Evolutionary conservation across 768 basidiomycete genomes (phyloP).

Genomic region (Boletus barrowsii): DNA sequence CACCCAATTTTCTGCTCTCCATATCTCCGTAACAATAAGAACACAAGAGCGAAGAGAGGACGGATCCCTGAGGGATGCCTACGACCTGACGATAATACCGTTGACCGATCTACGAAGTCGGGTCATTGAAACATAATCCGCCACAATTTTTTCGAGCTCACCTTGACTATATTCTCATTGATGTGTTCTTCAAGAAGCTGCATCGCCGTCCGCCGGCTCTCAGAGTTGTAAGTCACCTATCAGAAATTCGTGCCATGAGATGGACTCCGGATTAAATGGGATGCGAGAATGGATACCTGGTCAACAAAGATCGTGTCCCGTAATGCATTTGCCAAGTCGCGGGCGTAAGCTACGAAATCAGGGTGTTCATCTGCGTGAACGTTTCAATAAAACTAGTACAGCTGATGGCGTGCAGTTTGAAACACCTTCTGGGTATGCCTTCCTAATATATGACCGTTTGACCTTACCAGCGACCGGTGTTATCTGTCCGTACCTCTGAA

Average conservation of each 20-base stretch:
- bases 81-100: constrained; percentile 83
- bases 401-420: background rate
- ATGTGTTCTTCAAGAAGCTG: constrained; percentile 86
- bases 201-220: constrained; percentile 57
- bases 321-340: constrained; percentile 59
- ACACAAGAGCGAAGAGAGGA: constrained; percentile 92
- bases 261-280: background rate
- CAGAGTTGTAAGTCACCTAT: constrained; percentile 53
- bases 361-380: constrained; percentile 61
- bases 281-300: constrained; percentile 45
- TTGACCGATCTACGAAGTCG: constrained; percentile 61
- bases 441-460: constrained; percentile 53
- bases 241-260: background rate
- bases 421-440: constrained; percentile 66
- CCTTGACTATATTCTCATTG: constrained; percentile 89
- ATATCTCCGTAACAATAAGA: constrained; percentile 94
- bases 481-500: constrained; percentile 69
- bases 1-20: constrained; percentile 50
- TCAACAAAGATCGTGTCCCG: constrained; percentile 84
- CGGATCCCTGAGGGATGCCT: constrained; percentile 96
- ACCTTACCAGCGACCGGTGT: constrained; percentile 53
- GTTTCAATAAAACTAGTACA: background rate
- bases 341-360: constrained; percentile 70
- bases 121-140: background rate
- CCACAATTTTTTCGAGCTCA: constrained; percentile 18